These are phyloP conservation scores for Termitomyces eurrhizus DNA, from an alignment of 768 basidiomycete species.

Conservation along the genomic window DNA sequence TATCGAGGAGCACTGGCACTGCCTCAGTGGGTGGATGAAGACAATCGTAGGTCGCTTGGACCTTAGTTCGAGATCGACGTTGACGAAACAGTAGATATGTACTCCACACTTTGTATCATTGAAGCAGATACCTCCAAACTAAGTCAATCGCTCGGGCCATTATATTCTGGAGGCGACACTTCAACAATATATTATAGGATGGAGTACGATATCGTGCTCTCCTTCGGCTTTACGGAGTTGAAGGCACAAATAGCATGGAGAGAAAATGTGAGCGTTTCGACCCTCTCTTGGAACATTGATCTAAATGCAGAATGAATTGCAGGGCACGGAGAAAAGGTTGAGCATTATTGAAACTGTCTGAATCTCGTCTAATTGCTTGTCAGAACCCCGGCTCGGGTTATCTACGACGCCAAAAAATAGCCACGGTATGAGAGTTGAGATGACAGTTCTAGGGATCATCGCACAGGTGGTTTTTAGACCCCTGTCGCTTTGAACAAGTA, in stretches of 20 bases:
- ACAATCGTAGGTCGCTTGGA: constrained; percentile 15
- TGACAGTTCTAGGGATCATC: not conserved
- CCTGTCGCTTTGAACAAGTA: constrained; percentile 34
- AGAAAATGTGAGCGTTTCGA: not conserved
- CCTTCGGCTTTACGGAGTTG: constrained; percentile 52
- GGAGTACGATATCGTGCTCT: constrained; percentile 39
- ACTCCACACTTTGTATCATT: constrained; percentile 20
- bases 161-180: constrained; percentile 1
- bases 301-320: not conserved
- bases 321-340: constrained; percentile 38
- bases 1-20: constrained; percentile 18
- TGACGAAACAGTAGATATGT: constrained; percentile 14
- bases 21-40: constrained; percentile 24
- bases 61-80: not conserved
- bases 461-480: constrained; percentile 17
- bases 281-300: not conserved
- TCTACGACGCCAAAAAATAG: not conserved
- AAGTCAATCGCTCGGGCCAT: constrained; percentile 5
- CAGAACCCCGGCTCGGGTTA: not conserved
- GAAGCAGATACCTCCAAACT: constrained; percentile 16
- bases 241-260: constrained; percentile 48
- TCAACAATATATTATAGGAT: constrained; percentile 25
- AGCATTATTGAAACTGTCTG: not conserved
- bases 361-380: not conserved
- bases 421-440: too few species aligned